These are phyloP conservation scores for Setomelanomma holmii DNA, from an alignment of 2,329 filamentous ascomycete genomes.

Conservation along the genomic window DNA sequence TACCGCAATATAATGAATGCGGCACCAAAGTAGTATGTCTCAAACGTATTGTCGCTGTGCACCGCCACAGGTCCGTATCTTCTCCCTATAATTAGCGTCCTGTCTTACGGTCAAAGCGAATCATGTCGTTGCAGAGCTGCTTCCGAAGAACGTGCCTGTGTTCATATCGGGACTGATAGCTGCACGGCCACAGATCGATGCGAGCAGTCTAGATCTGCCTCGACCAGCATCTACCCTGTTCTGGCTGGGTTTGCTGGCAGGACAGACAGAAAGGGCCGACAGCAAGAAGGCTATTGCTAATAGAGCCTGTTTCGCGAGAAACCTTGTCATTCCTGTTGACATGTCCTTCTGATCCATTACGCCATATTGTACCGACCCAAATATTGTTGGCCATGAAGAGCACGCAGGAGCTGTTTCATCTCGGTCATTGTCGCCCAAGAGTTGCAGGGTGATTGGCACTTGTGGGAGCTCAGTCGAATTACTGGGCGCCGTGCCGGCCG, in stretches of 20 bases:
- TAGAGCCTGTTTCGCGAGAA: conserved; percentile 31
- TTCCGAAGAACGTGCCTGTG: conserved; percentile 17
- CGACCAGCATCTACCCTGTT: conserved; percentile 30
- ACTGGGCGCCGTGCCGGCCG: conserved; percentile 15
- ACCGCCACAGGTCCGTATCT: conserved; percentile 13
- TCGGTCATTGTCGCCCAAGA: conserved; percentile 13
- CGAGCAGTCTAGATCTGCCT: conserved; percentile 27
- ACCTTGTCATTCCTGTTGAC: conserved; percentile 10
- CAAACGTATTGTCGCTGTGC: conserved; percentile 1
- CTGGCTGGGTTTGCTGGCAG: conserved; percentile 11
- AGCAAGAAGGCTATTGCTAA: conserved; percentile 20
- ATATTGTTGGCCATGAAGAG: conserved; percentile 11
- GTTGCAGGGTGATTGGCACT: conserved; percentile 30
- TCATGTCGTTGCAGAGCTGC: not conserved
- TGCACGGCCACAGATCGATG: conserved; percentile 33
- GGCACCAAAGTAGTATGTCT: conserved; percentile 7
- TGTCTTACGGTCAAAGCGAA: conserved; percentile 1
- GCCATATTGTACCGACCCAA: conserved; percentile 19
- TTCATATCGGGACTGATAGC: conserved; percentile 17
- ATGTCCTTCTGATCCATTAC: not conserved
- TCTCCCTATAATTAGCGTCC: conserved; percentile 3
- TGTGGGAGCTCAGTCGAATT: conserved; percentile 20
- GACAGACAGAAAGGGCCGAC: conserved; percentile 19
- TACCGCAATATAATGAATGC: conserved; percentile 2
- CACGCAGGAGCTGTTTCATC: conserved; percentile 33